Conservation (phyloP, 352 stramenopile species). For the Phytophthora citricola region DNA sequence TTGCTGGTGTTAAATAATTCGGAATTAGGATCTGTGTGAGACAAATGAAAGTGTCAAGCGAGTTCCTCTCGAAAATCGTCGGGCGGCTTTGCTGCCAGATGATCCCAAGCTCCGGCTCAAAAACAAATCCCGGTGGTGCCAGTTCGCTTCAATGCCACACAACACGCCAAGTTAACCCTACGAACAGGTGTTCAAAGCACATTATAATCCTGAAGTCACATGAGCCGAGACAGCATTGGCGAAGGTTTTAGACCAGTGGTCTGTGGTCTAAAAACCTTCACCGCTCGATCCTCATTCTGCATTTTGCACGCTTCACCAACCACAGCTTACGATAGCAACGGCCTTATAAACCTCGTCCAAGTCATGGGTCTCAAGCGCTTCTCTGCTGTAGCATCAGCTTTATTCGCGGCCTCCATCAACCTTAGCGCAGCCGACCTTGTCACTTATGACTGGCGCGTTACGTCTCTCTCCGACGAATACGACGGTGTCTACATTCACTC, state of each 20-base stretch:
- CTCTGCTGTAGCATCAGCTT: not conserved
- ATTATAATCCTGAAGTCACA: not conserved
- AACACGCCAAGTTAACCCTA: not conserved
- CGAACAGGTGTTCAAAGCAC: not conserved
- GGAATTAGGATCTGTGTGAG: not conserved
- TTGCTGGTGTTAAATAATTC: too few species aligned
- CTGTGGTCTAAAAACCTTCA: not conserved
- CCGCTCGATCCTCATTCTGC: slow-evolving; percentile 8
- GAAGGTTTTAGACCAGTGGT: too few species aligned
- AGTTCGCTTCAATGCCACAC: not conserved
- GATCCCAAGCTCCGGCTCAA: slow-evolving; percentile 6
- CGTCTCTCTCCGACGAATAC: slow-evolving; percentile 20
- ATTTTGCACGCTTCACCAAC: slow-evolving; percentile 3
- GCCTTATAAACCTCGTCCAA: not conserved
- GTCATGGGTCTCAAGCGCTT: slow-evolving; percentile 20
- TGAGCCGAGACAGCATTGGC: not conserved
- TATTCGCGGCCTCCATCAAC: slow-evolving; percentile 10
- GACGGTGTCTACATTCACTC: slow-evolving; percentile 32
- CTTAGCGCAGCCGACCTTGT: slow-evolving; percentile 25
- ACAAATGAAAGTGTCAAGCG: not conserved
- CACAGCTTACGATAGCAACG: not conserved
- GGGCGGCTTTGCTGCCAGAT: slow-evolving; percentile 5
- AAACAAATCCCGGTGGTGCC: slow-evolving; percentile 10
- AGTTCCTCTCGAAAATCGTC: not conserved
- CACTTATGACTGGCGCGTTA: slow-evolving; percentile 40